A percentile compares a stretch with the other conserved stretches of the same genome.
Evolutionary conservation across 1,284 basidiomycete species (phyloP).

Genomic region (Anthracocystis setariae): DNA sequence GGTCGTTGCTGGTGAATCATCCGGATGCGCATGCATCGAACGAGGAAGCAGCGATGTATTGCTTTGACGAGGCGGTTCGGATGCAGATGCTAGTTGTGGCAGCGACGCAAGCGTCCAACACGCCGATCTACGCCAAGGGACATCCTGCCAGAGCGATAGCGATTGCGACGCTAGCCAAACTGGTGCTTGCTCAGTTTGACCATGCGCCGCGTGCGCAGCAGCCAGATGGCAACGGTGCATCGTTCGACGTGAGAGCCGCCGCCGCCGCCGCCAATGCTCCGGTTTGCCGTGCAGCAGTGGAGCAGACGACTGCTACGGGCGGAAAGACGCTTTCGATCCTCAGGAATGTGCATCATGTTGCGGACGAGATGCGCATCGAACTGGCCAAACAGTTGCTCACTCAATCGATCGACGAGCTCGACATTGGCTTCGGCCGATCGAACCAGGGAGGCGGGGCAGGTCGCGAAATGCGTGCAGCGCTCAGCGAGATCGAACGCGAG

Average conservation of each 20-base stretch:
- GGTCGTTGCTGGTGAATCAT: conserved; percentile 27
- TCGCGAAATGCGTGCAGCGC: conserved; percentile 19
- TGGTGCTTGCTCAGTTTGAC: conserved; percentile 78
- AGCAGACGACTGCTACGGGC: conserved; percentile 12
- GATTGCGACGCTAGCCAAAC: conserved; percentile 81
- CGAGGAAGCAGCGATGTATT: conserved; percentile 25
- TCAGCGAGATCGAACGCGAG: conserved; percentile 38
- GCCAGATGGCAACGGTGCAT: neutral
- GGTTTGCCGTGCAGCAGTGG: conserved; percentile 22
- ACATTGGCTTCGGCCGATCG: conserved; percentile 46
- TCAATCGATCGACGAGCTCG: conserved; percentile 51
- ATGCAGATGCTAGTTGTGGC: conserved; percentile 72
- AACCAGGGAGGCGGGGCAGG: conserved; percentile 38
- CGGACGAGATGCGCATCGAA: conserved; percentile 29
- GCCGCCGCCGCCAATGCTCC: conserved; percentile 4
- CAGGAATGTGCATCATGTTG: conserved; percentile 21
- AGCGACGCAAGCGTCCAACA: conserved; percentile 70
- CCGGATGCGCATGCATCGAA: conserved; percentile 1
- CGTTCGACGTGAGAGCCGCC: neutral
- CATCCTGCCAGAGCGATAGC: conserved; percentile 84
- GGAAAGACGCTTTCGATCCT: conserved; percentile 32
- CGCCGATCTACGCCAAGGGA: conserved; percentile 73
- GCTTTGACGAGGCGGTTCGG: conserved; percentile 42
- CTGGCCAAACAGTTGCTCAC: conserved; percentile 42
- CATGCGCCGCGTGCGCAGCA: conserved; percentile 14